Conservation (phyloP, 2,329 filamentous ascomycete species). For the Colletotrichum gloeosporioides region DNA sequence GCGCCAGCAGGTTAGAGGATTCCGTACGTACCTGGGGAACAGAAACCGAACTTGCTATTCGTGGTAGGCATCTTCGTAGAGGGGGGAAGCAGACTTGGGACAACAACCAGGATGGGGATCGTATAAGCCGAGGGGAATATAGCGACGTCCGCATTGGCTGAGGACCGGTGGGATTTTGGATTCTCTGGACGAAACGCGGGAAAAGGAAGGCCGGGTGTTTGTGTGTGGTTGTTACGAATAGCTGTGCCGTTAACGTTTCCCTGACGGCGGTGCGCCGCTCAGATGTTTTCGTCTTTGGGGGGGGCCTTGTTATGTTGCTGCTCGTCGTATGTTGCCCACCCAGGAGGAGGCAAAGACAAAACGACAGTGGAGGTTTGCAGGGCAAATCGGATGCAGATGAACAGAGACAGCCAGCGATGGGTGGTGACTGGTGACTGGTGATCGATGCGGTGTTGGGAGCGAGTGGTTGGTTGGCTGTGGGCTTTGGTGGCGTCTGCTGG, state of each 20-base stretch:
- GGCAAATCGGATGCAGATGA: neutral
- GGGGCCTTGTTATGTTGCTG: neutral
- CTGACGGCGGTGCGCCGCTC: neutral
- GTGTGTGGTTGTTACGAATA: neutral
- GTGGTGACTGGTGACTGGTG: neutral
- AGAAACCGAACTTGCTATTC: neutral
- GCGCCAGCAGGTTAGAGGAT: neutral
- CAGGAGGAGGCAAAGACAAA: neutral
- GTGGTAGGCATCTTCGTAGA: neutral
- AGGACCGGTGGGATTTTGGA: neutral
- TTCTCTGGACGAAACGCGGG: conserved; percentile 19
- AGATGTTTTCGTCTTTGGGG: neutral
- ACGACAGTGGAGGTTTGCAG: neutral
- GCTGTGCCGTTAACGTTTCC: neutral
- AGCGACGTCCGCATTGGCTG: neutral
- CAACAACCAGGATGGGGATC: neutral
- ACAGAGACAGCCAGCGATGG: neutral
- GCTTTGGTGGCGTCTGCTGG: neutral
- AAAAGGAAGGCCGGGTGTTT: conserved; percentile 8
- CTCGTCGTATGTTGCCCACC: neutral
- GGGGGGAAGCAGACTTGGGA: neutral
- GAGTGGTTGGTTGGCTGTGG: neutral
- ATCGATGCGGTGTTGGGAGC: neutral
- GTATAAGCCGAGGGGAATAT: conserved; percentile 1
- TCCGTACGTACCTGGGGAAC: neutral